Conservation (phyloP, 495 filamentous ascomycete genomes). For the Penicillium lividum region DNA sequence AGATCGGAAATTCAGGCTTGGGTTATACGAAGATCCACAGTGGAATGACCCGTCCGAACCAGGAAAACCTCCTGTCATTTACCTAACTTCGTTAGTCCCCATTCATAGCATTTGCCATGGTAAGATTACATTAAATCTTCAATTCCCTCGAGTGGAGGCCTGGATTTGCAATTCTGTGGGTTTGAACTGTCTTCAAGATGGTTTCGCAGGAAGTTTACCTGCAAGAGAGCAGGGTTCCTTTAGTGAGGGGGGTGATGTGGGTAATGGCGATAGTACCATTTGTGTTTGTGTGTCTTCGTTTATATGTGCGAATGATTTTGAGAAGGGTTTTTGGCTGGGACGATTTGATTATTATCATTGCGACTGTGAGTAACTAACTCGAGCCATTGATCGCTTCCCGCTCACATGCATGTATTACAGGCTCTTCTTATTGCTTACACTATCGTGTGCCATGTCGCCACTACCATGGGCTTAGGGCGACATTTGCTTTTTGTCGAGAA, state of each 20-base stretch:
- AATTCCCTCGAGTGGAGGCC: background rate
- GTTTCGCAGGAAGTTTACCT: background rate
- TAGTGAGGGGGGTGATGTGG: constrained; percentile 31
- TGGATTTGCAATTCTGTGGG: background rate
- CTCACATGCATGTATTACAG: constrained; percentile 7
- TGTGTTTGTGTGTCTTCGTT: constrained; percentile 22
- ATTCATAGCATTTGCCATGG: too few relatives aligned
- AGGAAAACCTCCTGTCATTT: constrained; percentile 3
- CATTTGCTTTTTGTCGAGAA: constrained; percentile 20
- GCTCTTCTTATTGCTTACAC: constrained; percentile 25
- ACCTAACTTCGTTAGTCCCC: constrained; percentile 1
- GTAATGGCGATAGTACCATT: constrained; percentile 25
- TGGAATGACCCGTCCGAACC: constrained; percentile 8
- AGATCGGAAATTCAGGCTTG: background rate
- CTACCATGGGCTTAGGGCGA: constrained; percentile 18
- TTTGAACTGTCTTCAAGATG: background rate
- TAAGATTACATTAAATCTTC: too few relatives aligned
- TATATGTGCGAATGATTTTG: constrained; percentile 26
- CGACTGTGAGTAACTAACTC: constrained; percentile 18
- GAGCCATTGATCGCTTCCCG: too few relatives aligned
- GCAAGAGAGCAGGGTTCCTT: constrained; percentile 17
- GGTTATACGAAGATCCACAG: background rate
- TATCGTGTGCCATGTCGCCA: constrained; percentile 26
- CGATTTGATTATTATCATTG: constrained; percentile 26
- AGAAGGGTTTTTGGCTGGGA: constrained; percentile 33